Conservation (phyloP, 768 basidiomycete genomes). For the Leccinum aurantiacum region DNA sequence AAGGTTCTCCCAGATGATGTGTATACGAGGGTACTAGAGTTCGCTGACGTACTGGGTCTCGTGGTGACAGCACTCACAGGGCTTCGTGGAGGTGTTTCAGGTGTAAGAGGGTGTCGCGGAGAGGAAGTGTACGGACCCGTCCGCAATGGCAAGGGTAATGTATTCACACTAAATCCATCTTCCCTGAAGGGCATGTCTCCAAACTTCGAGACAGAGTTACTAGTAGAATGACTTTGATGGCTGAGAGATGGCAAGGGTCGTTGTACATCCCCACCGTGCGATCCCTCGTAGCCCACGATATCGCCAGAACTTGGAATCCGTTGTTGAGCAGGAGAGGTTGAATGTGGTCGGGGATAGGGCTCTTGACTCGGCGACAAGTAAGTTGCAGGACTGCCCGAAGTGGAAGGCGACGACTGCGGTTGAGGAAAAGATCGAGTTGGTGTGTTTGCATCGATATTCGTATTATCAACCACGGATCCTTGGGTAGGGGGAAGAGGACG, state of each 20-base stretch:
- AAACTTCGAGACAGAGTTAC: constrained; percentile 31
- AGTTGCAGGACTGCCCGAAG: constrained; percentile 19
- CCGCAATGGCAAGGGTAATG: constrained; percentile 29
- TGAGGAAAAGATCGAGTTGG: constrained; percentile 23
- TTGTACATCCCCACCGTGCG: constrained; percentile 31
- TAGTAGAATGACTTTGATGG: constrained; percentile 29
- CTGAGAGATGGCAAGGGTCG: constrained; percentile 27
- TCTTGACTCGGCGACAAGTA: constrained; percentile 51
- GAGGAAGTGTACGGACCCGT: constrained; percentile 28
- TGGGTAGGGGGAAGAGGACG: constrained; percentile 34
- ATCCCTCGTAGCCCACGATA: constrained; percentile 12
- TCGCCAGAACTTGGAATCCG: constrained; percentile 28
- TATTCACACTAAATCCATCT: constrained; percentile 27
- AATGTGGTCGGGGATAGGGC: constrained; percentile 62
- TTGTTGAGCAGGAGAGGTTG: constrained; percentile 44
- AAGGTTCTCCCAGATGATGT: constrained; percentile 30
- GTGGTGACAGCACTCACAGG: constrained; percentile 57
- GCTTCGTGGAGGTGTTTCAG: constrained; percentile 61
- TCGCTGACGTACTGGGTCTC: constrained; percentile 37
- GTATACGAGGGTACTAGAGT: constrained; percentile 26
- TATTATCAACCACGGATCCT: constrained; percentile 19
- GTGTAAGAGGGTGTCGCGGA: constrained; percentile 16
- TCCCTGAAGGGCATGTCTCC: constrained; percentile 32
- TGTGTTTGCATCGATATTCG: constrained; percentile 19
- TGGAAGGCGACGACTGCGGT: constrained; percentile 25